Percentiles rank a stretch among this genome's conserved stretches.
Conservation (phyloP, 2,329 filamentous ascomycete species). For the Aureobasidium sp. region DNA sequence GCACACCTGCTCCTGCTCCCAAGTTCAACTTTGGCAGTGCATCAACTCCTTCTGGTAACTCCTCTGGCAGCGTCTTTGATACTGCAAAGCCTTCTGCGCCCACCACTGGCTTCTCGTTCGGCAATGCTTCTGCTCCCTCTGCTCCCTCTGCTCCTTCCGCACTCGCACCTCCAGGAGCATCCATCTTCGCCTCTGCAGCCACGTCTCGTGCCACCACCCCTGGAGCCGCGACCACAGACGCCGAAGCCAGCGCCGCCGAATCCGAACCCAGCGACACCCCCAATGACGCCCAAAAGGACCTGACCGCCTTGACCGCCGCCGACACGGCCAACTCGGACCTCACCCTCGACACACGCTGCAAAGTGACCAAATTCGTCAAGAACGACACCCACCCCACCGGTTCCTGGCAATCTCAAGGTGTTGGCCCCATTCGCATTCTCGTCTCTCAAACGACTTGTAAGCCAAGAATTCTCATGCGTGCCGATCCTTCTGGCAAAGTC, state of each 20-base stretch:
- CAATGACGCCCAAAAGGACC: conserved; percentile 37
- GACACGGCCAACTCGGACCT: conserved; percentile 56
- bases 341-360: conserved; percentile 60
- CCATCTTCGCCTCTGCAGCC: conserved; percentile 32
- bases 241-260: conserved; percentile 24
- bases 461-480: conserved; percentile 63
- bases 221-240: conserved; percentile 37
- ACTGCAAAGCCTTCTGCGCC: conserved; percentile 20
- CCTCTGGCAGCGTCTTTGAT: conserved; percentile 21
- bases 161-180: conserved; percentile 26
- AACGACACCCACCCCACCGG: too few species aligned
- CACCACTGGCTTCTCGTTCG: conserved; percentile 35
- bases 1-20: conserved; percentile 12
- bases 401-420: conserved; percentile 63
- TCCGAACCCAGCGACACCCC: conserved; percentile 23
- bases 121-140: conserved; percentile 24
- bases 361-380: conserved; percentile 55
- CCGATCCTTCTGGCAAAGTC: conserved; percentile 67
- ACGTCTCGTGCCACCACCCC: conserved; percentile 42
- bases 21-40: conserved; percentile 18
- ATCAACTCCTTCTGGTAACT: neutral
- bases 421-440: conserved; percentile 65
- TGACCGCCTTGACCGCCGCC: conserved; percentile 62
- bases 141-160: conserved; percentile 23
- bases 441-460: conserved; percentile 63